phyloP scores from a whole-genome alignment of 345 rosid species.

The Leavenworthia alabamica region DNA sequence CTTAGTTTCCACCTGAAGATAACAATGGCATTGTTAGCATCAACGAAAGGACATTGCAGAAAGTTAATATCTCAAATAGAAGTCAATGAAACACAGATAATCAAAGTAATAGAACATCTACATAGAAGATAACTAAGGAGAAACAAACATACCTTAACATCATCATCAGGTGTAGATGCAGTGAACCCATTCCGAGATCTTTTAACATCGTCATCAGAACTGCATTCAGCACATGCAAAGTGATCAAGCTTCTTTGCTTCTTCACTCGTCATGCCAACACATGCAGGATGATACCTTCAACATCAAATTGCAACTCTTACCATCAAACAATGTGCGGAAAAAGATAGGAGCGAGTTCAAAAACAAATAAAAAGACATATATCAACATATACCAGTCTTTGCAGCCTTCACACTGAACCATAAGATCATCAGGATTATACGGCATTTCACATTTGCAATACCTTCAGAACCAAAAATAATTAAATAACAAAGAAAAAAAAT shows the following conservation, averaged over 20 bases:
- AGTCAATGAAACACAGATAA: conserved; percentile 9
- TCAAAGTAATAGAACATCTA: background rate
- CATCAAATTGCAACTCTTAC: conserved; percentile 1
- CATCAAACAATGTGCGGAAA: too few relatives aligned
- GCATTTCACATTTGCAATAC: conserved; percentile 91
- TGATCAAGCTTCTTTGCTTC: conserved; percentile 77
- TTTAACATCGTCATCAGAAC: conserved; percentile 54
- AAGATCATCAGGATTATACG: conserved; percentile 77
- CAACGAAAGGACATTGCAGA: background rate
- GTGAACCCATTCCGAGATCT: conserved; percentile 44
- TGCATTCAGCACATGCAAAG: conserved; percentile 68
- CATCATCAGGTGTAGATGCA: conserved; percentile 48
- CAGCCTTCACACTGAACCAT: conserved; percentile 89
- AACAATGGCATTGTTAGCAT: background rate
- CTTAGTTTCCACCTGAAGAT: conserved; percentile 55
- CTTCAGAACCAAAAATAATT: conserved; percentile 35
- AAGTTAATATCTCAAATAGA: conserved; percentile 1
- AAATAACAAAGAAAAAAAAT: background rate
- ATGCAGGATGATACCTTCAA: conserved; percentile 79
- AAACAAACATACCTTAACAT: conserved; percentile 49
- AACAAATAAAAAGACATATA: background rate
- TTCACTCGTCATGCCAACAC: conserved; percentile 76
- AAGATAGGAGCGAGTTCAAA: too few relatives aligned
- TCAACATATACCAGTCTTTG: conserved; percentile 64
- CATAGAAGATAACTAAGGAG: background rate